Base-by-base conservation (phyloP, 2,329 filamentous ascomycete genomes). In the Cytospora piceicola region DNA sequence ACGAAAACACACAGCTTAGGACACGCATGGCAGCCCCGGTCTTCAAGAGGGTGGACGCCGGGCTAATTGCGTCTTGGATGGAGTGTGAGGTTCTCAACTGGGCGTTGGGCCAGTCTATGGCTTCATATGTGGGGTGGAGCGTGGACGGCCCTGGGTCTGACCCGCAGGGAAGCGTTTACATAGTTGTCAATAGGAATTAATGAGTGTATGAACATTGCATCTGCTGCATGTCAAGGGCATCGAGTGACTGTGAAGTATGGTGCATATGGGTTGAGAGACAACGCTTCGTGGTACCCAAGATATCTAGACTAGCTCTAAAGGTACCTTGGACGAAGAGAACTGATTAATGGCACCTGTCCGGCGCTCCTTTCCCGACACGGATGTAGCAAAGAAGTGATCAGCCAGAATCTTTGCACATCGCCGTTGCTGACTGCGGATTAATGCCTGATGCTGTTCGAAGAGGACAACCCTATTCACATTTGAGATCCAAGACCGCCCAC, bases 191-290 rank as follows among this genome's bases (percentile, higher is more conserved):
- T 61, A 66, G 64, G 60, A 53, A 51, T 57, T 66, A 58, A 66
- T 58, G 64, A 66, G 59, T 63, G 64, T 63, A 66, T 57, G 64
- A 66, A 66, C 53, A 55, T 51, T 22, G 57, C 30, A 55, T 39
- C 22, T n/a, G 32, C 2, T 17, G 34, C n/a, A 5, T 15, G 17
- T 20, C 4, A n/a, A 9, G 39, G 34, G 24, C 30, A 57, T 53
- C 32, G 32, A 9, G 12, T 57, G 46, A 24, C 9, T 22, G 11
- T 24, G 46, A 24, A 49, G 3, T 49, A 20, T 20, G 22, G 42
- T 57, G 53, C 17, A 42, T 14, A 30, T 6, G 32, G 49, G 30
- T 32, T 2, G 22, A 12, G 32, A 32, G 7, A 17, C 8, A n/a
- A 51, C 32, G 27, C 60, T 62, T 30, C n/a, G 27, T 36, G 36